Percentiles rank a stretch among this genome's conserved stretches.
Evolutionary conservation across 306 rosid species (phyloP).

Genomic region (Fragaria iinumae): DNA sequence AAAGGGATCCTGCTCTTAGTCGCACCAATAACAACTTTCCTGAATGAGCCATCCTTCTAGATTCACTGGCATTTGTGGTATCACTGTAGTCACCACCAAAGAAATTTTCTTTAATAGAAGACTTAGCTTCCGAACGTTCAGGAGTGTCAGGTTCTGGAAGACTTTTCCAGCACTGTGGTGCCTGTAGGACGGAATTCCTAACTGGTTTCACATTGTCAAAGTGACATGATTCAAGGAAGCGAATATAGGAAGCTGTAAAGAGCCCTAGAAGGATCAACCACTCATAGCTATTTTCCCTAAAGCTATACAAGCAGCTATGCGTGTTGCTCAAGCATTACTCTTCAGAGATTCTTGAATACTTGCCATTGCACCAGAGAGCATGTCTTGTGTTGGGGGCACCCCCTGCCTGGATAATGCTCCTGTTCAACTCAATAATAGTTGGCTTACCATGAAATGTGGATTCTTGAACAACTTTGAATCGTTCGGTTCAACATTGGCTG

Average conservation of each 20-base stretch:
- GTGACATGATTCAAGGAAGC: slow-evolving; percentile 67
- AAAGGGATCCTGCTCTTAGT: slow-evolving; percentile 50
- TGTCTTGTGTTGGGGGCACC: slow-evolving; percentile 61
- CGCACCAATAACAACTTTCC: slow-evolving; percentile 39
- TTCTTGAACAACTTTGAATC: slow-evolving; percentile 59
- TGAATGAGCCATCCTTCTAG: slow-evolving; percentile 45
- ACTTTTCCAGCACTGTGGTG: slow-evolving; percentile 64
- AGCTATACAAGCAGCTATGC: slow-evolving; percentile 81
- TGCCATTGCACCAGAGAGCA: slow-evolving; percentile 52
- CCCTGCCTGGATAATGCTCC: slow-evolving; percentile 66
- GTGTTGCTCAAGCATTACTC: slow-evolving; percentile 74
- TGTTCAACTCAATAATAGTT: slow-evolving; percentile 58
- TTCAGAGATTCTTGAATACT: slow-evolving; percentile 67
- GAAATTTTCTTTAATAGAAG: slow-evolving; percentile 68
- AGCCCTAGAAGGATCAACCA: slow-evolving; percentile 46
- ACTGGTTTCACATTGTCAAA: slow-evolving; percentile 96
- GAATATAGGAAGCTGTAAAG: slow-evolving; percentile 54
- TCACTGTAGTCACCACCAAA: slow-evolving; percentile 60
- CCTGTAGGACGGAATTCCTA: slow-evolving; percentile 67
- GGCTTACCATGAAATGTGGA: slow-evolving; percentile 74
- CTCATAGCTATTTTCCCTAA: slow-evolving; percentile 59
- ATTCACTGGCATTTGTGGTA: slow-evolving; percentile 52
- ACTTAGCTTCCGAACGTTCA: slow-evolving; percentile 74
- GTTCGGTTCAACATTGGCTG: slow-evolving; percentile 58
- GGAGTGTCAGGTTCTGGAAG: slow-evolving; percentile 54